Evolutionary conservation across 345 rosid species (phyloP).

Genomic region (Schrenkiella parvula): DNA sequence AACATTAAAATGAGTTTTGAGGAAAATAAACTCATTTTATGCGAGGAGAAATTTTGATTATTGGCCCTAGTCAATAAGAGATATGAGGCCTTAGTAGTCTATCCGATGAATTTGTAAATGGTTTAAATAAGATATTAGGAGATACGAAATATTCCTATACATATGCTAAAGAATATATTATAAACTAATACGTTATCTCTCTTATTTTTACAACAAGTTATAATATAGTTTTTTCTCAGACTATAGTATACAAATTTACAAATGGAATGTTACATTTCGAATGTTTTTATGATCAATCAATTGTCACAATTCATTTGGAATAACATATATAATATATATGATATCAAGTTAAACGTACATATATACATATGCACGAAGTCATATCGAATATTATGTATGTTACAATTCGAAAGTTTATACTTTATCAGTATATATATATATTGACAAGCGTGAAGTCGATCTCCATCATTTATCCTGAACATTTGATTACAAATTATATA

Average conservation of each 20-base stretch:
- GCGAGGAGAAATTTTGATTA: too few relatives aligned
- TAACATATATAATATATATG: not conserved
- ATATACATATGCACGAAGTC: not conserved
- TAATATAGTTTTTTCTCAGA: not conserved
- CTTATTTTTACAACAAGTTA: not conserved
- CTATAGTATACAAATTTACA: not conserved
- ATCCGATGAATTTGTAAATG: too few relatives aligned
- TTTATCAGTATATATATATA: not conserved
- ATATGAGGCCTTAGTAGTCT: too few relatives aligned
- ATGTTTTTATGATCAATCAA: not conserved
- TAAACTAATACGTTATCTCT: not conserved
- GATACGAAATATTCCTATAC: too few relatives aligned
- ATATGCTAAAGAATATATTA: too few relatives aligned
- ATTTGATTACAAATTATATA: conserved; percentile 19
- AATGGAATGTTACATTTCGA: not conserved
- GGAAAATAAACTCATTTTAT: too few relatives aligned
- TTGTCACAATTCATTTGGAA: too few relatives aligned
- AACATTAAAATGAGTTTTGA: too few relatives aligned
- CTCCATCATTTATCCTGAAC: conserved; percentile 21
- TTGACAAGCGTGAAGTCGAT: conserved; percentile 29
- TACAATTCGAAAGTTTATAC: not conserved
- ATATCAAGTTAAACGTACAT: too few relatives aligned
- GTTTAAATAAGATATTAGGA: too few relatives aligned
- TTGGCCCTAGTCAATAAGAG: too few relatives aligned
- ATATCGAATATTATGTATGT: not conserved